Evolutionary conservation across 2,329 filamentous ascomycete species (phyloP), one percentile per base, ranked within the genome.

Genomic region (Xylariomycetidae sp.): DNA sequence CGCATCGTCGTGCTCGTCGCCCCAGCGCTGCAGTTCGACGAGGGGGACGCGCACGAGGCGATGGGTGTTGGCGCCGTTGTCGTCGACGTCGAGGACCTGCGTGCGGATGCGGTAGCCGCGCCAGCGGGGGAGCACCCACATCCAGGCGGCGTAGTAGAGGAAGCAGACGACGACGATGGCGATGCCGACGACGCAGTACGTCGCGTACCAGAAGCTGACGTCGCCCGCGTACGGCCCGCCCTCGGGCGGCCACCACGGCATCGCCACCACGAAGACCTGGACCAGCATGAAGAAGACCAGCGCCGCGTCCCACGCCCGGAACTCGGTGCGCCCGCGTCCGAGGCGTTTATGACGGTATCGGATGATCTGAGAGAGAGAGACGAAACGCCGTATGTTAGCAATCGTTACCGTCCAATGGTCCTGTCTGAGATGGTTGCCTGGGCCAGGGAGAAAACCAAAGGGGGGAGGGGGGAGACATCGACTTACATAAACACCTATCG

Each of bases 161-260:
- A 53, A 70, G 36, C 77, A 82, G 0, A 67, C 5, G 3, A 64
- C 40, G 22, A 82, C 58, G 25, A 84, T 70, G 15, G 56, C 78
- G 37, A 86, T 69, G 0, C 82, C 80, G 1, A 77, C 71, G 1
- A 78, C 72, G 14, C 73, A 70, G 45, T 86, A 85, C 0, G 80
- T 85, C 2, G 69, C 81, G 43, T 86, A 88, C 75, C 77, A 87
- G 56, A 88, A 87, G 33, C 73, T 81, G 2, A 85, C 81, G 36
- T 81, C 74, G 0, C 80, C 82, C 0, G 71, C 75, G 20, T 72
- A 69, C 0, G 62, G 62, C 0, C 82, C 82, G 1, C 63, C 69
- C 1, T 66, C 63, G 0, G 82, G 83, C 2, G 82, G 82, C 44
- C 78, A 82, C 82, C 82, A 87, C 0, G 82, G 82, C 68, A 84